Percentiles rank a stretch among this genome's conserved stretches.
Evolutionary conservation across 495 filamentous ascomycete genomes (phyloP).

Genomic region (Tuber indicum): DNA sequence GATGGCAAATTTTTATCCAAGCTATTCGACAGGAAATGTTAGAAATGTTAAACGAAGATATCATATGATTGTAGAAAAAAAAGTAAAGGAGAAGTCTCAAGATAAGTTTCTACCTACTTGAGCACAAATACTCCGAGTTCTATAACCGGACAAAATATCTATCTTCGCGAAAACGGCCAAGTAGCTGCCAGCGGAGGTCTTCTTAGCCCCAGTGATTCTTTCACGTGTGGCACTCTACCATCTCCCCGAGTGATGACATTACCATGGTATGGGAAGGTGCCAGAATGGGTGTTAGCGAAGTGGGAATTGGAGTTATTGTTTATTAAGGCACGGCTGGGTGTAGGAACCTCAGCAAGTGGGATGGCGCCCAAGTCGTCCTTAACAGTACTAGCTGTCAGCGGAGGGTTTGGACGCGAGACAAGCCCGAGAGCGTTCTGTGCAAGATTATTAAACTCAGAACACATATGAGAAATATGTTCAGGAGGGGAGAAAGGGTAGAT

Average conservation of each 20-base stretch:
- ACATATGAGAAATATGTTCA: background rate
- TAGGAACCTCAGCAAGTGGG: background rate
- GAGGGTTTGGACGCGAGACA: no score
- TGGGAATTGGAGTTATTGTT: background rate
- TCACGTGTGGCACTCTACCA: background rate
- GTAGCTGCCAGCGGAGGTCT: background rate
- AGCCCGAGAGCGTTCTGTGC: background rate
- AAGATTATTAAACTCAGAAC: background rate
- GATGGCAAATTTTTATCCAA: background rate
- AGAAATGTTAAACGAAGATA: background rate
- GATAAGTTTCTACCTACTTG: background rate
- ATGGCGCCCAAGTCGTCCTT: background rate
- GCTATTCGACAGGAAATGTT: background rate
- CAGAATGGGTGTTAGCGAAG: background rate
- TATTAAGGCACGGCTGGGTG: background rate
- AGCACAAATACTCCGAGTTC: background rate
- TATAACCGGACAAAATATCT: background rate
- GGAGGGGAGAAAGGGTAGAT: background rate
- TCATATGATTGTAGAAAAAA: background rate
- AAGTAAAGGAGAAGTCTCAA: background rate
- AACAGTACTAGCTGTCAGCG: background rate
- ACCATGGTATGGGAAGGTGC: background rate
- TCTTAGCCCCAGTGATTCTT: background rate
- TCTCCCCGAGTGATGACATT: background rate
- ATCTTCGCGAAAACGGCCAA: background rate